phyloP scores from a whole-genome alignment of 441 rosid genomes.

The Populus hybrid region DNA sequence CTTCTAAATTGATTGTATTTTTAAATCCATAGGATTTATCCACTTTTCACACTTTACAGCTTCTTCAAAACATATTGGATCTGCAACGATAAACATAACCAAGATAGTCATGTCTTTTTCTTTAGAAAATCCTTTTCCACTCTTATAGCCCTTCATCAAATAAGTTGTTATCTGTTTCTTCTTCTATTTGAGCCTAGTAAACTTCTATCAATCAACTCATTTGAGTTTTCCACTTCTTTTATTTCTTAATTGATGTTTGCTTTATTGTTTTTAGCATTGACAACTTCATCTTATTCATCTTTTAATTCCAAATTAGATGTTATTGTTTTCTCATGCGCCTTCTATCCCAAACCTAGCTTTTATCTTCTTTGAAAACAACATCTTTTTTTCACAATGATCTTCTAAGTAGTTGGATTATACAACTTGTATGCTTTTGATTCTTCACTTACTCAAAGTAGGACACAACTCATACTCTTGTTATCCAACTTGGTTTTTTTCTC shows the following conservation, averaged over 20 bases:
- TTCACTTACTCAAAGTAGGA: not conserved
- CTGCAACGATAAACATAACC: not conserved
- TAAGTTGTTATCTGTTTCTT: not conserved
- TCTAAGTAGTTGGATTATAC: not conserved
- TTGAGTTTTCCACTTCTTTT: not conserved
- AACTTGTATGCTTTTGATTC: not conserved
- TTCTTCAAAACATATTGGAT: not conserved
- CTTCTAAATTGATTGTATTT: constrained; percentile 4
- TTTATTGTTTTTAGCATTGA: too few species aligned
- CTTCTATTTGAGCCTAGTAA: not conserved
- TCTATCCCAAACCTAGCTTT: not conserved
- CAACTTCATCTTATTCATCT: too few species aligned
- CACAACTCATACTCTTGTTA: not conserved
- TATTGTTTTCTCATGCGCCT: not conserved
- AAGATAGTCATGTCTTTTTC: not conserved
- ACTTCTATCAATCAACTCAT: not conserved
- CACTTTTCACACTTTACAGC: not conserved
- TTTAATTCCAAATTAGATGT: not conserved
- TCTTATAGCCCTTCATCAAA: not conserved
- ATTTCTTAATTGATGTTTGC: not conserved
- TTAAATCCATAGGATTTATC: not conserved
- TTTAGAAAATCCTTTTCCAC: not conserved
- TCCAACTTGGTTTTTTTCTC: not conserved
- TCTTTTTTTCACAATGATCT: too few species aligned
- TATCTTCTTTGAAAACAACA: not conserved